Base-by-base conservation (phyloP, 1,284 basidiomycete genomes). In the Earliella scabrosa region DNA sequence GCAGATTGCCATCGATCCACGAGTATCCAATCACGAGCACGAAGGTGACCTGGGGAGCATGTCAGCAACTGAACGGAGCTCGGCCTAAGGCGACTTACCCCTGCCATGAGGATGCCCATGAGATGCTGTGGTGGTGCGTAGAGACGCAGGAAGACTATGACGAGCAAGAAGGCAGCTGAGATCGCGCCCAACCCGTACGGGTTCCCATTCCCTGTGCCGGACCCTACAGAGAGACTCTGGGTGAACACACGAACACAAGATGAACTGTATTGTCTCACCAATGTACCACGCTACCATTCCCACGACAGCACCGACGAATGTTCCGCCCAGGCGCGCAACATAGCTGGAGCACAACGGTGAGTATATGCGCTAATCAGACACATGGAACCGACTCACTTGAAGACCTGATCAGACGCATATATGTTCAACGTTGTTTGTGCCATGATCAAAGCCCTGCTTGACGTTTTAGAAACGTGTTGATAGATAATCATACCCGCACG, bases 371-470 rank as follows among this genome's bases (percentile, higher is more conserved):
- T n/a, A n/a, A n/a, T n/a, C n/a, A n/a, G n/a, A n/a, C n/a, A n/a
- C n/a, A n/a, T n/a, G n/a, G n/a, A n/a, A n/a, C n/a, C n/a, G 26
- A 26, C 57, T 41, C 73, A 83, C 71, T 78, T 78, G 62, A 72
- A 77, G 13, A 88, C 77, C 64, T 87, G 85, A 64, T 88, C 86
- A 9, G 84, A 83, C 0, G 81, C 78, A 56, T 81, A 85, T 10
- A 88, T 77, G 39, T 82, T 85, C 45, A 89, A 62, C 1, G 83
- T 83, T 0, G 82, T 85, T 63, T 88, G 86, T 0, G 83, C 78
- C 84, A 87, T 88, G 66, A 88, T 86, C 52, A 87, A 68, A 2
- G 84, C 85, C 86, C 86, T 78, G 46, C 2, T 36, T 8, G 8
- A 11, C 21, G 24, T 45, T 20, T 50, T 2, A 45, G 39, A 8